These are phyloP conservation scores for Sugiyamaella pinicola DNA, from an alignment of 1,139 yeast species.

Conservation along the genomic window DNA sequence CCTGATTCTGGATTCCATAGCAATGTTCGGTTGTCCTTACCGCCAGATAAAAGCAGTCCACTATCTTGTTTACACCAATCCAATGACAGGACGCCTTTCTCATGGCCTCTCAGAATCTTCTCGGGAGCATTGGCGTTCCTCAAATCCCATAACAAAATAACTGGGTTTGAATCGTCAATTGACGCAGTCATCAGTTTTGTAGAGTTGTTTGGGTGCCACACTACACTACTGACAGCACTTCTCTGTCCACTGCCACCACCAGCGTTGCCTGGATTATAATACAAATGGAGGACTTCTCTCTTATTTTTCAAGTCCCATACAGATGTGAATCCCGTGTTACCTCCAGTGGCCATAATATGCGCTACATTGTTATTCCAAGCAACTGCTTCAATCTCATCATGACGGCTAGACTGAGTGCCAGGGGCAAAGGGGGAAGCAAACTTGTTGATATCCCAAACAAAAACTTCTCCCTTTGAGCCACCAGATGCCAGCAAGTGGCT, in stretches of 20 bases:
- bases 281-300: conserved; percentile 84
- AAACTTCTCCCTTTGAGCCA: conserved; percentile 83
- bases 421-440: conserved; percentile 66
- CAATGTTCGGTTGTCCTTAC: conserved; percentile 84
- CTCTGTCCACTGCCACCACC: conserved; percentile 56
- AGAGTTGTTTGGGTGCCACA: conserved; percentile 86
- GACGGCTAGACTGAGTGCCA: conserved; percentile 66
- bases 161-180: conserved; percentile 76
- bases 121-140: conserved; percentile 92
- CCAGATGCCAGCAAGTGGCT: conserved; percentile 79
- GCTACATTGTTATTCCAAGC: conserved; percentile 84
- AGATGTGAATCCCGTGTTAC: conserved; percentile 79
- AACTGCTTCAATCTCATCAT: conserved; percentile 78
- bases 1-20: conserved; percentile 88
- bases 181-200: conserved; percentile 89
- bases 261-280: conserved; percentile 55
- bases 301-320: conserved; percentile 92
- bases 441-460: conserved; percentile 80
- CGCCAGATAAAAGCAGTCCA: conserved; percentile 76
- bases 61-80: conserved; percentile 95
- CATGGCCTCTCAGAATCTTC: conserved; percentile 72
- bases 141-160: conserved; percentile 89
- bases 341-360: conserved; percentile 92
- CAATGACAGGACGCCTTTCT: conserved; percentile 81
- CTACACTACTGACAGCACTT: conserved; percentile 49